phyloP scores from a whole-genome alignment of 345 rosid genomes.

The Ricinus communis region DNA sequence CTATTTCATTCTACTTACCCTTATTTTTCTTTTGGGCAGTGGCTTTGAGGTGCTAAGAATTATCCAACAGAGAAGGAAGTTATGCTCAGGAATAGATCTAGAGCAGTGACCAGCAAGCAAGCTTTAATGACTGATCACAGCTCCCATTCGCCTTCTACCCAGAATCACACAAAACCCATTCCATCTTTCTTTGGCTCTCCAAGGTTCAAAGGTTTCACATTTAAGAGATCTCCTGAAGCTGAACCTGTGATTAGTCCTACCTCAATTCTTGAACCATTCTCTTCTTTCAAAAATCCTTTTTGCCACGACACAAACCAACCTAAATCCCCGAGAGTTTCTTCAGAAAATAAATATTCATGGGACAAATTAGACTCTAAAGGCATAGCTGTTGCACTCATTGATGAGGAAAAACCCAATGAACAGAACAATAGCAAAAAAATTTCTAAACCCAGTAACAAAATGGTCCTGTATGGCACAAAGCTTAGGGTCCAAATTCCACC shows the following conservation, averaged over 20 bases:
- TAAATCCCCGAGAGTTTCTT: conserved; percentile 36
- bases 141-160: conserved; percentile 33
- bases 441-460: conserved; percentile 38
- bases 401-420: conserved; percentile 13
- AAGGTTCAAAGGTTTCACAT: conserved; percentile 52
- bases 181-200: conserved; percentile 51
- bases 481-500: conserved; percentile 56
- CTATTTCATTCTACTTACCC: background rate
- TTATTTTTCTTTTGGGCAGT: background rate
- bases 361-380: conserved; percentile 39
- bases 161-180: conserved; percentile 27
- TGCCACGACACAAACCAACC: conserved; percentile 26
- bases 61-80: too few relatives aligned
- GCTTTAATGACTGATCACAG: conserved; percentile 59
- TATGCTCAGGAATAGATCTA: conserved; percentile 53
- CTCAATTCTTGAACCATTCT: conserved; percentile 52
- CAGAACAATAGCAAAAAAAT: conserved; percentile 10
- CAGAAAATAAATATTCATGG: conserved; percentile 28
- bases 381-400: conserved; percentile 57
- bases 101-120: conserved; percentile 57
- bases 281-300: conserved; percentile 40
- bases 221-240: conserved; percentile 41
- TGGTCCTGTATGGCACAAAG: conserved; percentile 53
- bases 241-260: conserved; percentile 57
- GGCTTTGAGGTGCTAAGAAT: background rate